Conservation (phyloP, 306 rosid genomes). For the Mimosa pudica region DNA sequence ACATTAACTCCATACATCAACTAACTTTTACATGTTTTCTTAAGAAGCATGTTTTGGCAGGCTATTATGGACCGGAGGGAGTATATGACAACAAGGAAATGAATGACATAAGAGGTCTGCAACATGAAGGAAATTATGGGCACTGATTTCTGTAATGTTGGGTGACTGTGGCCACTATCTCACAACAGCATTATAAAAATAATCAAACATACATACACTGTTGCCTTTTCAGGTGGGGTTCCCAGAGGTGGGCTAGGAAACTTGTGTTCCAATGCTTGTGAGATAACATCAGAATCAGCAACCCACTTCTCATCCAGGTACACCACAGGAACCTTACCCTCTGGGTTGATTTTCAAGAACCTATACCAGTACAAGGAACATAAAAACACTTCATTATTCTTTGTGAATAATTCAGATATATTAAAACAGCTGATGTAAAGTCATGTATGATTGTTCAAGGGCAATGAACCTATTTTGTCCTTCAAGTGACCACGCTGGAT, state of each 20-base stretch:
- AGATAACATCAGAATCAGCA: conserved; percentile 84
- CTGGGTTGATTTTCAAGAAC: conserved; percentile 73
- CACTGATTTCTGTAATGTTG: background rate
- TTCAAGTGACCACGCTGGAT: no score
- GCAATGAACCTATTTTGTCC: no score
- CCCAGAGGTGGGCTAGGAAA: conserved; percentile 86
- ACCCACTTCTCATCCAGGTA: conserved; percentile 85
- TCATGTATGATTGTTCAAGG: background rate
- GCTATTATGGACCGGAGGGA: no score
- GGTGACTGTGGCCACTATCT: background rate
- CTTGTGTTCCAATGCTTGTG: conserved; percentile 79
- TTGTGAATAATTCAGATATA: background rate
- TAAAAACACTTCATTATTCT: conserved; percentile 8
- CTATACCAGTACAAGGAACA: conserved; percentile 43
- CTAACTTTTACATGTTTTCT: no score
- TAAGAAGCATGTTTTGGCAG: no score
- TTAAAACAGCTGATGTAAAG: background rate
- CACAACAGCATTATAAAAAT: background rate
- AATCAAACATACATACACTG: conserved; percentile 71
- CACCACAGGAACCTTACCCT: conserved; percentile 85
- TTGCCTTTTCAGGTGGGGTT: conserved; percentile 78
- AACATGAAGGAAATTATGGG: background rate
- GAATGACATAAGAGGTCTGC: background rate
- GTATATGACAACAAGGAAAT: background rate
- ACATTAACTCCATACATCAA: no score